Conservation (phyloP, 257 asterid genomes). For the Euphrasia confusa region DNA sequence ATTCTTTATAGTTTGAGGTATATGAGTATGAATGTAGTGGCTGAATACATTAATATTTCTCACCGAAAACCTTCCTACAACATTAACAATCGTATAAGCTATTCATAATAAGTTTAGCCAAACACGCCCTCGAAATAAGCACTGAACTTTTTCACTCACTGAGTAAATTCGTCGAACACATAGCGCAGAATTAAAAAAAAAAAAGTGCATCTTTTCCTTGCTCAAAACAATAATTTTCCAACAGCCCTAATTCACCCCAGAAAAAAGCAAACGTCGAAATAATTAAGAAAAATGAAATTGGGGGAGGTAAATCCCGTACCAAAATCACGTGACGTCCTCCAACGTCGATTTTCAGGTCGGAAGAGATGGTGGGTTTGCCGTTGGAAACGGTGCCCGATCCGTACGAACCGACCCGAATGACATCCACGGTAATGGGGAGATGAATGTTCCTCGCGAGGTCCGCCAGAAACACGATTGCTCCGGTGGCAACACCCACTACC, state of each 20-base stretch:
- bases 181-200: neutral
- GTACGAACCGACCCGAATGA: conserved; percentile 72
- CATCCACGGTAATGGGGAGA: conserved; percentile 62
- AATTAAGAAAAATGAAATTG: neutral
- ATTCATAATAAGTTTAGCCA: too few relatives aligned
- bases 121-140: neutral
- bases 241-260: neutral
- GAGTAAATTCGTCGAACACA: conserved; percentile 2
- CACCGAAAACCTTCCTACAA: too few relatives aligned
- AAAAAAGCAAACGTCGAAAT: neutral
- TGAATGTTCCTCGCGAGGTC: conserved; percentile 72
- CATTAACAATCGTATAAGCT: too few relatives aligned
- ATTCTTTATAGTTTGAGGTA: too few relatives aligned
- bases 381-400: conserved; percentile 78
- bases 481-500: conserved; percentile 88
- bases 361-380: conserved; percentile 61
- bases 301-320: conserved; percentile 30
- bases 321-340: conserved; percentile 72
- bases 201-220: neutral
- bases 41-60: too few relatives aligned
- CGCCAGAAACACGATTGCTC: conserved; percentile 79
- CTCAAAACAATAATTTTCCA: neutral
- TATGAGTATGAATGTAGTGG: too few relatives aligned
- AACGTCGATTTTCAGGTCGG: conserved; percentile 65
- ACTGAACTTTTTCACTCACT: neutral